Evolutionary conservation across 768 basidiomycete genomes (phyloP), one percentile per base, ranked within the genome.

Genomic region (Lactifluus rugatus): DNA sequence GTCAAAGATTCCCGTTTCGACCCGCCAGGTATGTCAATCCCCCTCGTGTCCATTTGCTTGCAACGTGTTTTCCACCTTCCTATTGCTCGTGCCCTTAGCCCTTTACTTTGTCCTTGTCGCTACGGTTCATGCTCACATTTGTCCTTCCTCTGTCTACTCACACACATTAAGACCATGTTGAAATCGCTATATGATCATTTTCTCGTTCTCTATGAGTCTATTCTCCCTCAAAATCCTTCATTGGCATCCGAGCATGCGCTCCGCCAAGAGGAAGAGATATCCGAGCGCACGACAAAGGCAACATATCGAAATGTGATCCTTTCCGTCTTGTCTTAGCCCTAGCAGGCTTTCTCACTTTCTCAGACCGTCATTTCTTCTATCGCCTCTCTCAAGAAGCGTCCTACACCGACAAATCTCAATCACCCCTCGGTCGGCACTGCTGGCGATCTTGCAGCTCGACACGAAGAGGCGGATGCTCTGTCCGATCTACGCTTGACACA

Each of bases 401-500:
- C 78, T 0, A 66, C 73, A 7, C 91, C 92, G 2, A 78, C 77
- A 25, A 75, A 78, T 2, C 66, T 76, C 21, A 73, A 77, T 4
- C 87, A 93, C 66, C 74, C 80, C 6, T 91, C 89, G 19, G 83
- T 93, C 17, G 91, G 91, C 19, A 91, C 88, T 0, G 84, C 88
- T 45, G 78, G 70, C 0, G 82, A 89, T 10, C 70, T 88, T 21
- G 71, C 73, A 5, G 73, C 75, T 5, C 84, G 85, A 31, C 72
- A 68, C 36, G 82, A 83, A 62, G 42, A 49, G 26, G 21, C 34
- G 11, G 21, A 37, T 5, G 31, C 48, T 19, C n/a, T 45, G 8
- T 26, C 80, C 23, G 69, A 78, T 5, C 73, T 88, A 11, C 75
- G 69, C 32, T 73, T 91, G 56, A 80, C 83, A 0, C 72, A 72